phyloP scores from a whole-genome alignment of 2,329 filamentous ascomycete genomes.

The Pyrenophora seminiperda region DNA sequence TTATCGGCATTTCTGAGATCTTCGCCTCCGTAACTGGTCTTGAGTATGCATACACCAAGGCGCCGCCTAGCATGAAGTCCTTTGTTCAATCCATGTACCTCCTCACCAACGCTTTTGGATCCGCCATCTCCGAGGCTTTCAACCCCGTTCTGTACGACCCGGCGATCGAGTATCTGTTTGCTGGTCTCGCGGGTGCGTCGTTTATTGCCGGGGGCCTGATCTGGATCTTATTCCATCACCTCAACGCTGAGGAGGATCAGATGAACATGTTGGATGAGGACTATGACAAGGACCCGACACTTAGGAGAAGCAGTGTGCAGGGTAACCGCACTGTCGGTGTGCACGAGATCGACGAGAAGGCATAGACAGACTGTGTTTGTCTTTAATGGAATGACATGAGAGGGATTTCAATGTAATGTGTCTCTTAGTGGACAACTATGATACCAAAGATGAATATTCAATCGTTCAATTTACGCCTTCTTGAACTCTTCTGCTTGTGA shows the following conservation, averaged over 20 bases:
- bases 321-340: conserved; percentile 29
- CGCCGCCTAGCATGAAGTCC: conserved; percentile 54
- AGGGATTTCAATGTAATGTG: conserved; percentile 1
- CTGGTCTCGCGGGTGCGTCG: conserved; percentile 37
- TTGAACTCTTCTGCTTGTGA: neutral
- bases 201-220: conserved; percentile 44
- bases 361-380: conserved; percentile 11
- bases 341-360: conserved; percentile 22
- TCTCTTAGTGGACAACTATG: conserved; percentile 3
- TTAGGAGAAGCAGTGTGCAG: conserved; percentile 33
- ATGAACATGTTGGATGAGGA: conserved; percentile 47
- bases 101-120: conserved; percentile 64
- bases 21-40: conserved; percentile 56
- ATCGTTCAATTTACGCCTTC: neutral
- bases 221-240: conserved; percentile 47
- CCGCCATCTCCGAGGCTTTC: conserved; percentile 67
- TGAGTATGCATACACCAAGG: conserved; percentile 57
- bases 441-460: conserved; percentile 12
- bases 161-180: conserved; percentile 68
- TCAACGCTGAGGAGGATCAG: conserved; percentile 45
- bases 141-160: conserved; percentile 67
- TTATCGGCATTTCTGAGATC: conserved; percentile 56
- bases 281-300: conserved; percentile 38
- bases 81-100: conserved; percentile 62
- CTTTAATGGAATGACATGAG: neutral